Percentiles rank a stretch among this genome's conserved stretches.
Evolutionary conservation across 106 monocot species (phyloP).

Genomic region (Dendrobium chrysotoxum): DNA sequence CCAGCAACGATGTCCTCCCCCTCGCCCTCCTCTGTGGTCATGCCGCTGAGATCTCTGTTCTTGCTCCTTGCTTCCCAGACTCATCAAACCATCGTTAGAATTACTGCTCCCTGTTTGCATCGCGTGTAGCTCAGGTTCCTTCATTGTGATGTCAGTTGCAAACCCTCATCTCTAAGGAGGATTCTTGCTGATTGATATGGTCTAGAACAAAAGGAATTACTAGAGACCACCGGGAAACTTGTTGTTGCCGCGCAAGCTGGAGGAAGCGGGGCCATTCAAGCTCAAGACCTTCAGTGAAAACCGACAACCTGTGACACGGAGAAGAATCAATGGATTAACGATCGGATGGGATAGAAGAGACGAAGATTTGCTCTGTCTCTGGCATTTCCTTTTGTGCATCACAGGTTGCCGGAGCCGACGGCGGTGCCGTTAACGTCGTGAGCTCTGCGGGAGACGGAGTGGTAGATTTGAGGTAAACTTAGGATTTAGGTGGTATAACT

Average conservation of each 20-base stretch:
- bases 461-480: too few species aligned
- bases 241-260: neutral
- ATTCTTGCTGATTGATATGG: too few species aligned
- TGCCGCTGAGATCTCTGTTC: slow-evolving; percentile 31
- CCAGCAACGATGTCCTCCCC: slow-evolving; percentile 5
- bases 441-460: too few species aligned
- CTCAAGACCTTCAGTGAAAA: neutral
- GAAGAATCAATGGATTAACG: neutral
- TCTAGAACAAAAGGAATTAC: neutral
- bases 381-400: too few species aligned
- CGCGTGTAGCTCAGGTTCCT: slow-evolving; percentile 45
- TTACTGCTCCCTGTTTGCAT: slow-evolving; percentile 38
- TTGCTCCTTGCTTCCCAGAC: slow-evolving; percentile 19
- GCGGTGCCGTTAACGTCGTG: too few species aligned
- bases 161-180: slow-evolving; percentile 9
- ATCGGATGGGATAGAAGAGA: too few species aligned
- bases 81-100: slow-evolving; percentile 18
- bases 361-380: too few species aligned
- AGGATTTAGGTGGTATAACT: too few species aligned
- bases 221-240: slow-evolving; percentile 1
- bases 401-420: too few species aligned
- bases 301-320: neutral
- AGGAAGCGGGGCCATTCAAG: slow-evolving; percentile 1
- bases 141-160: slow-evolving; percentile 4
- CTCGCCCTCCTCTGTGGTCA: slow-evolving; percentile 37